Evolutionary conservation across 2,329 filamentous ascomycete genomes (phyloP).

Genomic region (Pseudocercospora ulei): DNA sequence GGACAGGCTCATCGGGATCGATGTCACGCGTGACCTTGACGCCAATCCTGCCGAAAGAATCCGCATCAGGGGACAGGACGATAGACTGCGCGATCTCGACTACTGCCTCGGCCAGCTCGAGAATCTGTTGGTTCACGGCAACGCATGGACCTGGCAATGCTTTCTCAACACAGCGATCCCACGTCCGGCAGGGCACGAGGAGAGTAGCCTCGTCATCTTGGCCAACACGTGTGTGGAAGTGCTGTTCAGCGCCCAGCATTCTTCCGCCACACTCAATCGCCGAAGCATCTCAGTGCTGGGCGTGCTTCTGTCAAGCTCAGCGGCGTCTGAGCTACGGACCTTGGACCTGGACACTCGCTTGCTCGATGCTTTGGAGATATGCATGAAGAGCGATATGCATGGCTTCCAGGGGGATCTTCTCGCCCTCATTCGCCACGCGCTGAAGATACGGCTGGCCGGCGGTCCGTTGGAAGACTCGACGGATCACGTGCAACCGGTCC

Average conservation of each 20-base stretch:
- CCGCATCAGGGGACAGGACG: slow-evolving; percentile 8
- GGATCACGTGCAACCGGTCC: slow-evolving; percentile 7
- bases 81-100: slow-evolving; percentile 53
- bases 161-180: slow-evolving; percentile 14
- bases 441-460: slow-evolving; percentile 48
- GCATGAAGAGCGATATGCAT: slow-evolving; percentile 20
- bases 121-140: slow-evolving; percentile 58
- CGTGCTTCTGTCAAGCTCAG: slow-evolving; percentile 21
- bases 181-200: slow-evolving; percentile 5
- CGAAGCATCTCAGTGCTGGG: slow-evolving; percentile 21
- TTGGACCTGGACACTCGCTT: slow-evolving; percentile 27
- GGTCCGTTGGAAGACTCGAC: slow-evolving; percentile 4
- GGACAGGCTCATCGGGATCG: not conserved
- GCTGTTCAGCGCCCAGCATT: slow-evolving; percentile 18
- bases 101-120: slow-evolving; percentile 55
- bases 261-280: slow-evolving; percentile 16
- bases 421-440: slow-evolving; percentile 62
- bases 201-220: slow-evolving; percentile 21
- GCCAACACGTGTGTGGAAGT: slow-evolving; percentile 22
- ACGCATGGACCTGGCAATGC: slow-evolving; percentile 26
- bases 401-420: slow-evolving; percentile 49
- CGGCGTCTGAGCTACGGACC: slow-evolving; percentile 16
- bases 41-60: not conserved
- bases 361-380: slow-evolving; percentile 22
- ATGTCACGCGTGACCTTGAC: not conserved